Conservation (phyloP, 257 asterid genomes). For the Gentiana macrophylla region DNA sequence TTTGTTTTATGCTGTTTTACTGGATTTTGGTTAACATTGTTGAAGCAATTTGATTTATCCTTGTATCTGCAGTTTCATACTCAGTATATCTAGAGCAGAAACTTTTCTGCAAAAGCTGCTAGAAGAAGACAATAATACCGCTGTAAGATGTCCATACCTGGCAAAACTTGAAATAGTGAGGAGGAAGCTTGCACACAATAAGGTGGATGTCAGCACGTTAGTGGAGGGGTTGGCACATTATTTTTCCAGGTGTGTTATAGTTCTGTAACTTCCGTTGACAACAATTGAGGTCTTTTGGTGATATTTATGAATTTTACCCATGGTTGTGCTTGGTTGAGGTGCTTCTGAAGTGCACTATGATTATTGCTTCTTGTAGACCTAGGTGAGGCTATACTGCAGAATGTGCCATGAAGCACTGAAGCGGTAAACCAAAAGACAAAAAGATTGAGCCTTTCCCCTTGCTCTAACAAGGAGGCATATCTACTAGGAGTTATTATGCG, state of each 20-base stretch:
- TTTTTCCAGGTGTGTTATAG: constrained; percentile 46
- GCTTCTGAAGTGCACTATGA: no score
- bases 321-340: no score
- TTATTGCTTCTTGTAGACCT: no score
- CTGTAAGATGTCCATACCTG: constrained; percentile 70
- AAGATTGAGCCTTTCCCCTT: no score
- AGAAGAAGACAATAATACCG: constrained; percentile 26
- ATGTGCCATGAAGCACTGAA: no score
- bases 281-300: no score
- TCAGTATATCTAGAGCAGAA: constrained; percentile 59
- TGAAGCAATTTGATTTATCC: constrained; percentile 18
- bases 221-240: constrained; percentile 54
- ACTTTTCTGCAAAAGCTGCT: constrained; percentile 46
- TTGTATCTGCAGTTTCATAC: constrained; percentile 63
- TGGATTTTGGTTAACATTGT: constrained; percentile 7
- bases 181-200: constrained; percentile 56
- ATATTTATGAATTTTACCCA: no score
- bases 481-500: no score
- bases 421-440: no score
- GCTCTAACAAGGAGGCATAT: no score
- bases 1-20: not conserved
- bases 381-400: no score
- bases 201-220: constrained; percentile 52
- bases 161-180: constrained; percentile 82
- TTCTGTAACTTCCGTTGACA: not conserved